Percentiles rank a stretch among this genome's conserved stretches.
phyloP scores from a whole-genome alignment of 2,329 filamentous ascomycete species.

The Aspergillus sp. region DNA sequence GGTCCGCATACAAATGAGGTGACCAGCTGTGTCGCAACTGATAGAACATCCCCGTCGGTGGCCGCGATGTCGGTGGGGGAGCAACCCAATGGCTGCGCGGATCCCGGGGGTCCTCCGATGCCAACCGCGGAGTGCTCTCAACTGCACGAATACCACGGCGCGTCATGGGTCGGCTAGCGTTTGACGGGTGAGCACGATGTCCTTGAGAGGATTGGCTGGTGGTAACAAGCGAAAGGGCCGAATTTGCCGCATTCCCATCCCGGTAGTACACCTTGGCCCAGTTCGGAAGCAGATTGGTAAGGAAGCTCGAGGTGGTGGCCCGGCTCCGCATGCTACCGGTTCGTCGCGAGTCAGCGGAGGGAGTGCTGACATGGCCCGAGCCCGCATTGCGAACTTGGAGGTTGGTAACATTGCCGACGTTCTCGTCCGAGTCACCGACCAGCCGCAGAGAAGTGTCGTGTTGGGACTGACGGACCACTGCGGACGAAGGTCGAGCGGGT shows the following conservation, averaged over 20 bases:
- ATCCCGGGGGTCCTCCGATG: slow-evolving; percentile 27
- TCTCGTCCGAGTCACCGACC: slow-evolving; percentile 29
- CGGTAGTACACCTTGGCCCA: slow-evolving; percentile 63
- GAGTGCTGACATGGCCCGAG: slow-evolving; percentile 32
- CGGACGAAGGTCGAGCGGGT: slow-evolving; percentile 17
- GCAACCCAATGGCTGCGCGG: slow-evolving; percentile 39
- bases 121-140: slow-evolving; percentile 7
- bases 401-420: slow-evolving; percentile 30
- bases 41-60: slow-evolving; percentile 26
- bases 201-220: slow-evolving; percentile 22
- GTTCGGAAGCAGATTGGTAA: slow-evolving; percentile 39
- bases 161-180: slow-evolving; percentile 22
- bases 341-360: slow-evolving; percentile 34
- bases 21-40: slow-evolving; percentile 61
- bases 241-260: slow-evolving; percentile 49
- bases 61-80: slow-evolving; percentile 19
- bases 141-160: slow-evolving; percentile 15
- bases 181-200: slow-evolving; percentile 23
- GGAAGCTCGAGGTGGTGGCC: slow-evolving; percentile 41
- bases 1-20: slow-evolving; percentile 62
- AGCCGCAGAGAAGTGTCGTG: slow-evolving; percentile 28
- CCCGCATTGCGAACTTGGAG: slow-evolving; percentile 27
- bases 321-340: slow-evolving; percentile 32
- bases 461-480: slow-evolving; percentile 15
- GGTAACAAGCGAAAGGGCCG: slow-evolving; percentile 36